Evolutionary conservation across 805 yeast genomes (phyloP), one percentile per base, ranked within the genome.

Genomic region (Lipomyces sp.): DNA sequence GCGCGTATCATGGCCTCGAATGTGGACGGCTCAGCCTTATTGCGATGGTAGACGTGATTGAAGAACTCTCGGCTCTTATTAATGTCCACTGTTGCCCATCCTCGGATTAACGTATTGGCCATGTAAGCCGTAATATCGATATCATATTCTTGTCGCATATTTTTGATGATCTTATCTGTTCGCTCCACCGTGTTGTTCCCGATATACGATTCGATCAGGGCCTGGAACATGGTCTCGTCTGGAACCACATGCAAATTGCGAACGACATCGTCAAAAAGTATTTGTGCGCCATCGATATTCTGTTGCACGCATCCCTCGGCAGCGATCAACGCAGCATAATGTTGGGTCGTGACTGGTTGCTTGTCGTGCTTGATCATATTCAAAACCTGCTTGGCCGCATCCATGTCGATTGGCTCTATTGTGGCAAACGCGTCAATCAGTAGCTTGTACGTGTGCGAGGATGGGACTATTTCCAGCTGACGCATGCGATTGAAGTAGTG

Each of bases 391-490:
- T 77, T 80, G 2, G 82, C 82, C 3, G 73, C 67, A 15, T 69
- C 74, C 18, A 80, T 66, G 59, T 78, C 75, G 8, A 73, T 65
- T 4, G 80, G 77, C 54, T 75, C 74, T 15, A 79, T 64, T 3
- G 73, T 61, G 65, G 74, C 69, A 72, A 75, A 76, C 71, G 78
- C 59, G 71, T 77, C 80, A 67, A 80, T 80, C 53, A 80, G 65
- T 42, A 81, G 74, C 66, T 76, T 77, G 72, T 80, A 81, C n/a
- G 83, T 78, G 59, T 73, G 77, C 1, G 80, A 69, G 2, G 81
- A 74, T 3, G 80, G 80, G 45, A 68, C 60, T 5, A 72, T 56
- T 4, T 65, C 53, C 6, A 64, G 51, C 18, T 50, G 53, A 11
- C 74, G 63, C 64, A 80, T 72, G 70, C 73, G 69, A 6, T 69